Conservation (phyloP, 805 yeast species). For the Pichia sporocuriosa region DNA sequence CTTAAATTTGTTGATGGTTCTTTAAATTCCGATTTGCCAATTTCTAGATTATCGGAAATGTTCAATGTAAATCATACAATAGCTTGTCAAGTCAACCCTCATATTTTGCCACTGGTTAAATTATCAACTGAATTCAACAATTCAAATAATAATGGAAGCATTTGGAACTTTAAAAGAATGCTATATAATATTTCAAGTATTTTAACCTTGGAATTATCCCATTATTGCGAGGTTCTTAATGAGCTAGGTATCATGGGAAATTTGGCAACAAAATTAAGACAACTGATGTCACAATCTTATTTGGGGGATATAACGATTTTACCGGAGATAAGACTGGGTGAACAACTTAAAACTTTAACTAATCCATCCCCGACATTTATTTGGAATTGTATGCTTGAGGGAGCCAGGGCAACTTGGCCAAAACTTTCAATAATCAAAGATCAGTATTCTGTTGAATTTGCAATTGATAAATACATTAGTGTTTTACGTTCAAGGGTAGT, state of each 20-base stretch:
- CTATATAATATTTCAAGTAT: constrained; percentile 46
- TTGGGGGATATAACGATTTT: constrained; percentile 91
- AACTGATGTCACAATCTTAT: constrained; percentile 78
- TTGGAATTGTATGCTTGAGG: constrained; percentile 63
- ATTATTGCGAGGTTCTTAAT: constrained; percentile 61
- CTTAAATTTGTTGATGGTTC: constrained; percentile 92
- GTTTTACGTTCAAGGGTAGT: constrained; percentile 55
- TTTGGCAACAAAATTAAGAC: constrained; percentile 61
- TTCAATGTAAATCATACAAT: constrained; percentile 95
- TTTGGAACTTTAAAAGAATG: constrained; percentile 43
- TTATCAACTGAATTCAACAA: constrained; percentile 48
- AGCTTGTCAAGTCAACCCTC: constrained; percentile 97
- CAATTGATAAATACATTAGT: constrained; percentile 75
- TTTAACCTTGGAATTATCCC: constrained; percentile 65
- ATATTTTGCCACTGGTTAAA: constrained; percentile 81
- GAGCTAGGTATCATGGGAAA: constrained; percentile 76
- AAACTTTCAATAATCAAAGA: constrained; percentile 77
- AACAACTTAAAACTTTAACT: constrained; percentile 55
- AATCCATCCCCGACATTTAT: constrained; percentile 81
- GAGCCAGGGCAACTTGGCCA: constrained; percentile 94
- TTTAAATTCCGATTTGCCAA: constrained; percentile 90
- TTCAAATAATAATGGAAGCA: constrained; percentile 44
- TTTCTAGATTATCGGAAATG: constrained; percentile 87
- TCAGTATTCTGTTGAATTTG: constrained; percentile 86
- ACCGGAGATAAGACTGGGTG: constrained; percentile 61